Conservation (phyloP, 2,329 filamentous ascomycete genomes). For the Ophiocordyceps robertsii region DNA sequence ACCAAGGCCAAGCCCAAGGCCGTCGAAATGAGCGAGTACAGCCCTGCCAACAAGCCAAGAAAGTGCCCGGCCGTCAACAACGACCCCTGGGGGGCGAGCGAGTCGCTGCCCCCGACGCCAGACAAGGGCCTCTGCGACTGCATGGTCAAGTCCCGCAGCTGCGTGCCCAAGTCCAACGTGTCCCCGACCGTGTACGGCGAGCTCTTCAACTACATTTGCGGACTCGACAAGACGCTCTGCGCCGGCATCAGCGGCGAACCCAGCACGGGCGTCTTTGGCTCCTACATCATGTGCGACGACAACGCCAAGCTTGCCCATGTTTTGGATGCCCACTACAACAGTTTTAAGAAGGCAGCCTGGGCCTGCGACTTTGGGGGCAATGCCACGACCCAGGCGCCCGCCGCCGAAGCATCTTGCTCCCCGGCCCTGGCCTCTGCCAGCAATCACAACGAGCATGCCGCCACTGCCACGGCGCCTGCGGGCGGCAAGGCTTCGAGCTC, state of each 20-base stretch:
- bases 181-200: constrained; percentile 44
- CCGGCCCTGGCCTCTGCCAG: constrained; percentile 49
- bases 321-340: constrained; percentile 59
- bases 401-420: constrained; percentile 39
- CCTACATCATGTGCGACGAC: constrained; percentile 63
- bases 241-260: constrained; percentile 45
- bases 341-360: constrained; percentile 32
- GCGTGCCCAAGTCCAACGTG: constrained; percentile 48
- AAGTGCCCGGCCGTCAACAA: constrained; percentile 55
- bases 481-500: constrained; percentile 4
- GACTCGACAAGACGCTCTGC: constrained; percentile 39
- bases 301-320: constrained; percentile 60
- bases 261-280: constrained; percentile 47
- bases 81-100: constrained; percentile 49
- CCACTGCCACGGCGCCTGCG: constrained; percentile 28
- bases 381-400: constrained; percentile 39
- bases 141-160: constrained; percentile 65
- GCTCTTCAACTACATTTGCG: constrained; percentile 67
- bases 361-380: constrained; percentile 62
- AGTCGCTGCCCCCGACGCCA: constrained; percentile 66
- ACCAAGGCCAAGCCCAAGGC: constrained; percentile 51
- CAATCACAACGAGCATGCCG: constrained; percentile 31
- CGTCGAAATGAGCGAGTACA: constrained; percentile 56
- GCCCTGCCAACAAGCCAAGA: constrained; percentile 54
- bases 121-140: constrained; percentile 71